Evolutionary conservation across 1,139 yeast genomes (phyloP).

Genomic region (Yamadazyma taylorii): DNA sequence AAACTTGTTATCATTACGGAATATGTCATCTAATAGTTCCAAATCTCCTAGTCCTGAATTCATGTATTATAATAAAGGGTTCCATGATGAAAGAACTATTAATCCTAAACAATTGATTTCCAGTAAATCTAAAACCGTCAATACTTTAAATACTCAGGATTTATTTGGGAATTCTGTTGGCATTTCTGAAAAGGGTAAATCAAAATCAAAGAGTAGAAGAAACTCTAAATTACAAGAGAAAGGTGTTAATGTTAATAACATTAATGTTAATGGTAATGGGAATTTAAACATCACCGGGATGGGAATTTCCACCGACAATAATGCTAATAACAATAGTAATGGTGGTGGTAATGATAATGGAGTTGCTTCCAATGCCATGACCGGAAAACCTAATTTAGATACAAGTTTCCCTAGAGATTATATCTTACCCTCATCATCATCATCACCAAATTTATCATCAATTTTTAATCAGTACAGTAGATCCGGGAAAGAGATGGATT

Average conservation of each 20-base stretch:
- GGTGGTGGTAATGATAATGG: no score
- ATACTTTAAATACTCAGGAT: neutral
- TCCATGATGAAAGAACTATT: conserved; percentile 27
- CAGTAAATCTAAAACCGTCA: neutral
- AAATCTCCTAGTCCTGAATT: conserved; percentile 17
- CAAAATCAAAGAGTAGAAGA: neutral
- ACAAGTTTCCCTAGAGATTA: conserved; percentile 5
- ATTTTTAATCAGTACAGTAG: conserved; percentile 5
- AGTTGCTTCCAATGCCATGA: no score
- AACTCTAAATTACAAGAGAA: conserved; percentile 8
- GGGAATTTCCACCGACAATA: conserved; percentile 7
- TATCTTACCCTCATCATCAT: conserved; percentile 16
- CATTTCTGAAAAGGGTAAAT: no score
- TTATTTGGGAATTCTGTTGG: no score
- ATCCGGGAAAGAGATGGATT: conserved; percentile 20
- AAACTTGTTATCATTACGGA: conserved; percentile 26
- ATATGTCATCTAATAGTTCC: conserved; percentile 11
- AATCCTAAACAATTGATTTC: conserved; percentile 35
- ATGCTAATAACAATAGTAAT: neutral
- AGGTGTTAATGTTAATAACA: conserved; percentile 15
- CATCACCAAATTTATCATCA: conserved; percentile 15
- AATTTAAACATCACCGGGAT: conserved; percentile 6
- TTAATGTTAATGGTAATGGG: no score
- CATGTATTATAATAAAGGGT: conserved; percentile 12
- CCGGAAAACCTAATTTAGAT: no score